Conservation (phyloP, 495 filamentous ascomycete species). For the Neurospora sp. region DNA sequence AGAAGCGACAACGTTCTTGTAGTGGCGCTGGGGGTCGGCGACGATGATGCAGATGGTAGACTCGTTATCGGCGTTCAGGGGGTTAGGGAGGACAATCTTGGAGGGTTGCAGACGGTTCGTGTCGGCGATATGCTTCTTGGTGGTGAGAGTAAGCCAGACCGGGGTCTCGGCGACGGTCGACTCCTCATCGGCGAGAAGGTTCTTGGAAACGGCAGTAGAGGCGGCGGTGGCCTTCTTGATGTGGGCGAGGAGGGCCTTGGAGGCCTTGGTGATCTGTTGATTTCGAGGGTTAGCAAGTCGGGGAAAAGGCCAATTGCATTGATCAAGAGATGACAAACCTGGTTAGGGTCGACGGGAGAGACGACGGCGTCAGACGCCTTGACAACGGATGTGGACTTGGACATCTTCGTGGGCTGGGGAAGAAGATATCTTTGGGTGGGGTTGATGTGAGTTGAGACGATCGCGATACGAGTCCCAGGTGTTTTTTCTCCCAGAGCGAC, state of each 20-base stretch:
- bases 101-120: constrained; percentile 54
- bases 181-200: constrained; percentile 59
- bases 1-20: constrained; percentile 77
- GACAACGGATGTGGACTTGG: constrained; percentile 15
- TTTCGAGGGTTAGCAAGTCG: background rate
- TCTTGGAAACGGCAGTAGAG: constrained; percentile 52
- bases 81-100: constrained; percentile 52
- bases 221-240: constrained; percentile 57
- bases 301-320: background rate
- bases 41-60: constrained; percentile 65
- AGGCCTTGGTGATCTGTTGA: constrained; percentile 62
- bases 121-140: constrained; percentile 61
- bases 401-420: constrained; percentile 14
- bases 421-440: constrained; percentile 9
- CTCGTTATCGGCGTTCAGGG: constrained; percentile 49
- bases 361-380: constrained; percentile 22
- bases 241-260: constrained; percentile 68
- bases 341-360: constrained; percentile 33
- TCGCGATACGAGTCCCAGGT: constrained; percentile 3
- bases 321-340: constrained; percentile 20
- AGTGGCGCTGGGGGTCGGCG: constrained; percentile 69
- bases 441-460: background rate
- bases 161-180: constrained; percentile 35
- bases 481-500: constrained; percentile 9
- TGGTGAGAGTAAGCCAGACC: constrained; percentile 78